phyloP scores from a whole-genome alignment of 176 grass and related monocot species.

The Eremochloa ophiuroides region DNA sequence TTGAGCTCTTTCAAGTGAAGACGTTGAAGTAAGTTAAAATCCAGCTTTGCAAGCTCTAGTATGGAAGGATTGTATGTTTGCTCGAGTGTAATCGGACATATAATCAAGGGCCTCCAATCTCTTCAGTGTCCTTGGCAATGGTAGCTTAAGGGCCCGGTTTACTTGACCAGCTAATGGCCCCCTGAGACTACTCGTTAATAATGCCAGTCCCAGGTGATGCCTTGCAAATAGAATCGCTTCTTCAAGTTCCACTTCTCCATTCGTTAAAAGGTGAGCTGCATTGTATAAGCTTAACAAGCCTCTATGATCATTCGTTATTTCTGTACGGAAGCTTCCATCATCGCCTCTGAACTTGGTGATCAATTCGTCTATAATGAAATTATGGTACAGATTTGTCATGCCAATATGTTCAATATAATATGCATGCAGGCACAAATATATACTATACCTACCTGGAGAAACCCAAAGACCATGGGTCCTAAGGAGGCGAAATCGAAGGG shows the following conservation, averaged over 20 bases:
- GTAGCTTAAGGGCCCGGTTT: constrained; percentile 1
- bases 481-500: not conserved
- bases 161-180: constrained; percentile 6
- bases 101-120: constrained; percentile 7
- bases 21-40: constrained; percentile 21
- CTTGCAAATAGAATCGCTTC: not conserved
- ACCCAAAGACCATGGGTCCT: not conserved
- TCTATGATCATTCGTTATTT: not conserved
- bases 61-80: not conserved
- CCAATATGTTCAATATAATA: not conserved
- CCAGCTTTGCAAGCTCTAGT: constrained; percentile 26
- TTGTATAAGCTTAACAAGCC: constrained; percentile 30
- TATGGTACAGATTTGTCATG: not conserved
- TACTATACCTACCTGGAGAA: not conserved
- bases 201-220: not conserved
- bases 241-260: constrained; percentile 14
- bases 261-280: constrained; percentile 8
- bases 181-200: not conserved
- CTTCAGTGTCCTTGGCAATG: constrained; percentile 18
- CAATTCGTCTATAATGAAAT: not conserved
- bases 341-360: constrained; percentile 6
- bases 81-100: constrained; percentile 16
- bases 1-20: constrained; percentile 25
- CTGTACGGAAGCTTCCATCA: not conserved
- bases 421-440: not conserved